These are phyloP conservation scores for Inonotus hispidus DNA, from an alignment of 1,284 basidiomycete species.

Conservation along the genomic window DNA sequence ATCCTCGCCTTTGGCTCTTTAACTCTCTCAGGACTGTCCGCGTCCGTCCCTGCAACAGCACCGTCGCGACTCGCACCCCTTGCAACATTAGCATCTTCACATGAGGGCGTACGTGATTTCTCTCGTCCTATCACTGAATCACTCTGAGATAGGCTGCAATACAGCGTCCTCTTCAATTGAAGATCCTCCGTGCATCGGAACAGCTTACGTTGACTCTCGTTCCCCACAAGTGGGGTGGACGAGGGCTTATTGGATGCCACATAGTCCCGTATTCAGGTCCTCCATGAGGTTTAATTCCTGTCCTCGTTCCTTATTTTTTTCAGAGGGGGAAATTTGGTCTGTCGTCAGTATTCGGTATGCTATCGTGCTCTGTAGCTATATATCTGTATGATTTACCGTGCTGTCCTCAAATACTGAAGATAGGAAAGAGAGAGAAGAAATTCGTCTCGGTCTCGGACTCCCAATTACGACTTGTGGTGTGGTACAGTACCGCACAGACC, in stretches of 20 bases:
- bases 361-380: too few relatives aligned
- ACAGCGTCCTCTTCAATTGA: conserved; percentile 37
- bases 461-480: too few relatives aligned
- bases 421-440: too few relatives aligned
- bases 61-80: conserved; percentile 36
- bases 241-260: conserved; percentile 60
- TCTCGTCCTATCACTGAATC: not conserved
- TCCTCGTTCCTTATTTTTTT: not conserved
- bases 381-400: too few relatives aligned
- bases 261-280: conserved; percentile 22
- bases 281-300: not conserved
- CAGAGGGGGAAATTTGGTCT: too few relatives aligned
- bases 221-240: conserved; percentile 64
- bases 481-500: too few relatives aligned
- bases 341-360: too few relatives aligned
- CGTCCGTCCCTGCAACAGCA: conserved; percentile 6
- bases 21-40: conserved; percentile 42
- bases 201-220: conserved; percentile 41
- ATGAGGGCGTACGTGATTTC: conserved; percentile 60
- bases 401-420: too few relatives aligned
- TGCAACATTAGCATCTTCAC: conserved; percentile 61
- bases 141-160: not conserved
- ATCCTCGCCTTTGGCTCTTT: conserved; percentile 70
- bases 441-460: too few relatives aligned
- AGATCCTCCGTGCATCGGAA: conserved; percentile 34